These are phyloP conservation scores for Neolentinus lepideus DNA, from an alignment of 1,284 basidiomycete genomes.

Conservation along the genomic window DNA sequence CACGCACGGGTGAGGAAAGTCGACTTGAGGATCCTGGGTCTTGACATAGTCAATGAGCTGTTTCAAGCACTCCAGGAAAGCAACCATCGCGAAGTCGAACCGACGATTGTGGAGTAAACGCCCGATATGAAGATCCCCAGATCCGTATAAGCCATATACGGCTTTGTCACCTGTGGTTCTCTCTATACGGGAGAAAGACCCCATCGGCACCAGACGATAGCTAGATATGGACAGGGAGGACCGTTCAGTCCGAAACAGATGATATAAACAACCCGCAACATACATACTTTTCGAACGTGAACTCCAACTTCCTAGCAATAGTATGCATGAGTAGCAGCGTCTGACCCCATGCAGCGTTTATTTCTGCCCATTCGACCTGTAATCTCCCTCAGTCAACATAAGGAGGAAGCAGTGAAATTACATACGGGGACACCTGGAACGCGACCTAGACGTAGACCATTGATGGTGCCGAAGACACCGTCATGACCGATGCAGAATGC, in stretches of 20 bases:
- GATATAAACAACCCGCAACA: conserved; percentile 16
- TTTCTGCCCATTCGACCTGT: conserved; percentile 95
- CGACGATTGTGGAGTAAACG: conserved; percentile 89
- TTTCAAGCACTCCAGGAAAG: conserved; percentile 90
- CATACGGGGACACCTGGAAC: conserved; percentile 69
- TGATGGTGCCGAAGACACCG: conserved; percentile 93
- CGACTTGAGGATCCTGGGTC: conserved; percentile 62
- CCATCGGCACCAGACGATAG: conserved; percentile 86
- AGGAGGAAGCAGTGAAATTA: conserved; percentile 10
- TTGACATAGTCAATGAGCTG: conserved; percentile 85
- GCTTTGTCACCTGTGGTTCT: conserved; percentile 77
- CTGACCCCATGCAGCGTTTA: conserved; percentile 99
- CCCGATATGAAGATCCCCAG: conserved; percentile 84
- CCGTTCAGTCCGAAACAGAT: conserved; percentile 5
- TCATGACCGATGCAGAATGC: conserved; percentile 98
- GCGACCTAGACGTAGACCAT: conserved; percentile 87
- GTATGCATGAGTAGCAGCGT: conserved; percentile 89
- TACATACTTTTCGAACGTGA: conserved; percentile 80
- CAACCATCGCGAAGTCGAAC: conserved; percentile 95
- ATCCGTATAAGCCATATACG: conserved; percentile 85
- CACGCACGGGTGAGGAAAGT: conserved; percentile 81
- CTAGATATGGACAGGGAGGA: conserved; percentile 30
- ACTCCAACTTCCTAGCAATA: conserved; percentile 84
- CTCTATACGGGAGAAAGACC: conserved; percentile 89
- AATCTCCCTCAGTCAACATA: too few species aligned